phyloP scores from a whole-genome alignment of 257 asterid species.

The Datura wrightii region DNA sequence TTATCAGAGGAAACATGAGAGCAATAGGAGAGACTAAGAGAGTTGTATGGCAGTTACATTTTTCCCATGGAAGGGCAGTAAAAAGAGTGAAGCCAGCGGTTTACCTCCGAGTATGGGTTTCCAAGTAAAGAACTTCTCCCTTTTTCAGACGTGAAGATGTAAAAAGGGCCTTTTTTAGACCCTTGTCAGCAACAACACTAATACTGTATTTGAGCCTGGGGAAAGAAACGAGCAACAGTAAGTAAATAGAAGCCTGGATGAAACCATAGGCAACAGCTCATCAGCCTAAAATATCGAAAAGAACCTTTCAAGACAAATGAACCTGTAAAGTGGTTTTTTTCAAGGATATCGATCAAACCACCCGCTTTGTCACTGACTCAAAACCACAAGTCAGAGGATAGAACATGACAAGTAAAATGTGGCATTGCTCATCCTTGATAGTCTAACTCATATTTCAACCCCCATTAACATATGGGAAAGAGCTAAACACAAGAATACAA shows the following conservation, averaged over 20 bases:
- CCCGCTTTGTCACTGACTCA: constrained; percentile 6
- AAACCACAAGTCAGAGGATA: neutral
- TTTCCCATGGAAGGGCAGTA: neutral
- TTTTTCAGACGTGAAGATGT: constrained; percentile 94
- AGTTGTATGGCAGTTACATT: neutral
- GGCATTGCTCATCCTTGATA: constrained; percentile 22
- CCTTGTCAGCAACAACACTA: constrained; percentile 96
- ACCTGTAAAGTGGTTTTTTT: neutral
- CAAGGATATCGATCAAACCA: constrained; percentile 20
- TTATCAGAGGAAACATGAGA: neutral
- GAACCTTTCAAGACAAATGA: constrained; percentile 13
- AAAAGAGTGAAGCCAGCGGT: neutral
- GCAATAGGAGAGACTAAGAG: neutral
- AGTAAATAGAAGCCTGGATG: neutral
- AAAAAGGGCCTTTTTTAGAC: constrained; percentile 73
- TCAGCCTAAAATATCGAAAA: neutral
- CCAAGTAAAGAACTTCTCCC: constrained; percentile 93
- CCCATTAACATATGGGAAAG: neutral
- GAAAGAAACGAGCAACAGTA: constrained; percentile 34
- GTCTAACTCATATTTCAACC: neutral
- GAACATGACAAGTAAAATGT: neutral
- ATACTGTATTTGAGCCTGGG: constrained; percentile 93
- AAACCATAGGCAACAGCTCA: constrained; percentile 19
- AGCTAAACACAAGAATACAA: neutral
- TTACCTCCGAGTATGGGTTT: constrained; percentile 84